Evolutionary conservation across 768 basidiomycete species (phyloP).

Genomic region (Gloeopeniophorella convolvens): DNA sequence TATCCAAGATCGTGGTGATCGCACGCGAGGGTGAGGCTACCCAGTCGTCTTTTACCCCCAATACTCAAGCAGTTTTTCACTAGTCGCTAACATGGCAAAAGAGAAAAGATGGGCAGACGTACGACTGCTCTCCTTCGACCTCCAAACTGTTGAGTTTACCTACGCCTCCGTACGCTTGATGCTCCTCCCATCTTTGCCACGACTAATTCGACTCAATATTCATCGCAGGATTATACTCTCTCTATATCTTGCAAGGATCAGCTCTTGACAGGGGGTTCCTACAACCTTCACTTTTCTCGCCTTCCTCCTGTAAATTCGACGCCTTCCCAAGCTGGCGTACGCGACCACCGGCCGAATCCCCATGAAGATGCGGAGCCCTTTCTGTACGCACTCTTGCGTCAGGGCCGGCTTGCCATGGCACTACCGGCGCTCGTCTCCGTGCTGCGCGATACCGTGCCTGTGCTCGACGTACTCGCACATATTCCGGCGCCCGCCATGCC

Average conservation of each 20-base stretch:
- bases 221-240: slow-evolving; percentile 60
- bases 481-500: slow-evolving; percentile 41
- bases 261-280: slow-evolving; percentile 56
- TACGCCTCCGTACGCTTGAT: slow-evolving; percentile 51
- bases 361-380: slow-evolving; percentile 76
- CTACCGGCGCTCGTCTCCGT: slow-evolving; percentile 61
- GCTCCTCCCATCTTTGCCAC: background rate
- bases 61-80: no score
- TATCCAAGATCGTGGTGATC: slow-evolving; percentile 91
- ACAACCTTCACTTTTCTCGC: slow-evolving; percentile 68
- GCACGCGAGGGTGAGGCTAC: slow-evolving; percentile 70
- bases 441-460: slow-evolving; percentile 70
- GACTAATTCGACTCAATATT: background rate
- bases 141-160: slow-evolving; percentile 87
- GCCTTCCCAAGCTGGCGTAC: slow-evolving; percentile 8
- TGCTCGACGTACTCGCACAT: slow-evolving; percentile 64
- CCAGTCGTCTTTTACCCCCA: no score
- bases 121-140: slow-evolving; percentile 80
- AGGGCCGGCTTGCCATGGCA: slow-evolving; percentile 58
- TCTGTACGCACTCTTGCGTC: slow-evolving; percentile 63
- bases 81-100: slow-evolving; percentile 81
- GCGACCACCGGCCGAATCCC: slow-evolving; percentile 47
- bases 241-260: slow-evolving; percentile 77
- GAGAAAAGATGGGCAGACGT: slow-evolving; percentile 67
- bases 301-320: no score